phyloP scores from a whole-genome alignment of 257 asterid genomes.

The Galeopsis tetrahit region DNA sequence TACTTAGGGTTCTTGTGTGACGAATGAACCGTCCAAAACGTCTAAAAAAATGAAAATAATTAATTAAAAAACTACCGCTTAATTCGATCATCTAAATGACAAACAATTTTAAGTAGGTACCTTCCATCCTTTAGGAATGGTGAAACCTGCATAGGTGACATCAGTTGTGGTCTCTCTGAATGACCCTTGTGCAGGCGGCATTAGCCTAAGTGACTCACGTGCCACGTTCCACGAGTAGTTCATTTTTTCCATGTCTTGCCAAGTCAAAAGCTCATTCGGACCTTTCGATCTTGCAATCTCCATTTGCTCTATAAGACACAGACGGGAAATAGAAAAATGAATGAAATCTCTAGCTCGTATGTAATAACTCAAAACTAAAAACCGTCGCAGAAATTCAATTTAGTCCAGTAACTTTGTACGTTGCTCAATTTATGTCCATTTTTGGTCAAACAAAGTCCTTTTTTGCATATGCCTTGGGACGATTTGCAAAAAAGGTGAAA shows the following conservation, averaged over 20 bases:
- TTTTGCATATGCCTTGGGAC: too few relatives aligned
- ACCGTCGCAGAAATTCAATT: neutral
- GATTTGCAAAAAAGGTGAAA: too few relatives aligned
- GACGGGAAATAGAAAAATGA: neutral
- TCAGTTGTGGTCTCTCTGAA: slow-evolving; percentile 53
- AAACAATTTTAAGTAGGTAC: slow-evolving; percentile 13
- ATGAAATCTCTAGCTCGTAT: neutral
- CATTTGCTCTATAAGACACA: slow-evolving; percentile 48
- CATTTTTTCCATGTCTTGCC: slow-evolving; percentile 69
- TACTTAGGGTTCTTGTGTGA: slow-evolving; percentile 53
- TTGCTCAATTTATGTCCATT: too few relatives aligned
- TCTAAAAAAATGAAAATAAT: slow-evolving; percentile 18
- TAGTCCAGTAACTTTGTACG: too few relatives aligned
- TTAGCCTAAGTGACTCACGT: slow-evolving; percentile 55
- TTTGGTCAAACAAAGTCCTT: too few relatives aligned
- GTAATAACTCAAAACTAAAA: neutral
- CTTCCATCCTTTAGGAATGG: slow-evolving; percentile 70
- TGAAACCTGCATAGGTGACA: slow-evolving; percentile 56
- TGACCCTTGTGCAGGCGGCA: slow-evolving; percentile 57
- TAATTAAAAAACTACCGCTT: neutral
- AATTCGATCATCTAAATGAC: neutral
- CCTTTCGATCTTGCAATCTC: slow-evolving; percentile 50
- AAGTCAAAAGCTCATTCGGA: slow-evolving; percentile 43
- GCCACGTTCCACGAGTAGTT: slow-evolving; percentile 63
- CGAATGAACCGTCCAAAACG: slow-evolving; percentile 60